phyloP scores from a whole-genome alignment of 129 eudicot genomes.

The Flaveria brownii region DNA sequence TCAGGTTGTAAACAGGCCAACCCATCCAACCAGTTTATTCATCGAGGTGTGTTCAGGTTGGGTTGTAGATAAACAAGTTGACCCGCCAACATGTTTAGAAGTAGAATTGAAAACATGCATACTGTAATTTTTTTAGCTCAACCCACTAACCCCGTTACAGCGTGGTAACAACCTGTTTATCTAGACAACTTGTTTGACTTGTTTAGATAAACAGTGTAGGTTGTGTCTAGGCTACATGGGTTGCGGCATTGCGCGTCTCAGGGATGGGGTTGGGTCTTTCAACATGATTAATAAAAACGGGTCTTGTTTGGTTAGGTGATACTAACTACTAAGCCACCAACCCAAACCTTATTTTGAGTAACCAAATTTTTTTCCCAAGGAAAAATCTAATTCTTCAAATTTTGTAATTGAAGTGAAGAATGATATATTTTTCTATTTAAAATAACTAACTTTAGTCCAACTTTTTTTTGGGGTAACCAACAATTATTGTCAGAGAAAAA shows the following conservation, averaged over 20 bases:
- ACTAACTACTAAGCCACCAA: neutral
- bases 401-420: no score
- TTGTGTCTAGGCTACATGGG: neutral
- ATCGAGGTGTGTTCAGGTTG: neutral
- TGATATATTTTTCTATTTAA: neutral
- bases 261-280: neutral
- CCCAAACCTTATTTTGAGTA: neutral
- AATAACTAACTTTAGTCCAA: neutral
- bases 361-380: neutral
- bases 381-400: no score
- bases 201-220: neutral
- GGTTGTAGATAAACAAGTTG: neutral
- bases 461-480: neutral
- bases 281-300: no score
- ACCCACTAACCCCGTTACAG: neutral
- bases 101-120: neutral
- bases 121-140: neutral
- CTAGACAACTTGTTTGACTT: neutral
- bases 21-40: neutral
- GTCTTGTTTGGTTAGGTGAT: neutral
- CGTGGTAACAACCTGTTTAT: neutral
- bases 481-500: neutral
- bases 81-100: neutral
- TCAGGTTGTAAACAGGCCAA: neutral
- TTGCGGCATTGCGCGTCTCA: neutral